Base-by-base conservation (phyloP, 176 grass and related monocot species). In the Carex cristatella region DNA sequence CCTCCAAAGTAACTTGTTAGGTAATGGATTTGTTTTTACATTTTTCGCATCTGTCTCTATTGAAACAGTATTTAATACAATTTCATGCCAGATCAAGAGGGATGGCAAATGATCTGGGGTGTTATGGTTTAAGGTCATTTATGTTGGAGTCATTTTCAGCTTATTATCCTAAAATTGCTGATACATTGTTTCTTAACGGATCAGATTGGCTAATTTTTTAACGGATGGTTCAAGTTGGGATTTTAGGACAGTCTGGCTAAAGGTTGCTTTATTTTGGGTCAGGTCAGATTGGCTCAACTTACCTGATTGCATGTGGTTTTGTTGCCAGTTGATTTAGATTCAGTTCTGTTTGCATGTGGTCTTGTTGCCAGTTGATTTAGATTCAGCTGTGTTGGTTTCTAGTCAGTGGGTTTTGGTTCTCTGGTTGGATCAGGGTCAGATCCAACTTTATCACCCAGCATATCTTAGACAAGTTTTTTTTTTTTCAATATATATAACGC, bases 91-190 rank as follows among this genome's bases (percentile, higher is more conserved):
- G 72, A 76, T 76, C 48, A 76, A 76, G 72, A 76, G 27, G 72
- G 51, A 15, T 58, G 27, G 10, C 13, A 54, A 76, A 55, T 79
- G 30, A 11, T 15, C 19, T 56, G 27, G 6, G 16, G 53, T 57
- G 23, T 32, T 15, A 8, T 56, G 51, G 28, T 33, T 11, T 27
- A 10, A 57, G 51, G 74, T 35, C 27, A 78, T 77, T 56, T 31
- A 23, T 30, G 48, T 77, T 77, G 48, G 11, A 55, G 11, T 77
- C 72, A 56, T 77, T 73, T 73, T 55, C 72, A 77, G 72, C 19
- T 14, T 78, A 78, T 13, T 31, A 18, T 32, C 27, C 51, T 56
- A 51, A 78, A 77, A 56, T 33, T 56, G 23, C 51, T 42, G 46
- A 78, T 33, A 28, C 49, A 57, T 79, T 57, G 49, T 79, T 58